Base-by-base conservation (phyloP, 768 basidiomycete genomes). In the Rhodotorula babjevae region DNA sequence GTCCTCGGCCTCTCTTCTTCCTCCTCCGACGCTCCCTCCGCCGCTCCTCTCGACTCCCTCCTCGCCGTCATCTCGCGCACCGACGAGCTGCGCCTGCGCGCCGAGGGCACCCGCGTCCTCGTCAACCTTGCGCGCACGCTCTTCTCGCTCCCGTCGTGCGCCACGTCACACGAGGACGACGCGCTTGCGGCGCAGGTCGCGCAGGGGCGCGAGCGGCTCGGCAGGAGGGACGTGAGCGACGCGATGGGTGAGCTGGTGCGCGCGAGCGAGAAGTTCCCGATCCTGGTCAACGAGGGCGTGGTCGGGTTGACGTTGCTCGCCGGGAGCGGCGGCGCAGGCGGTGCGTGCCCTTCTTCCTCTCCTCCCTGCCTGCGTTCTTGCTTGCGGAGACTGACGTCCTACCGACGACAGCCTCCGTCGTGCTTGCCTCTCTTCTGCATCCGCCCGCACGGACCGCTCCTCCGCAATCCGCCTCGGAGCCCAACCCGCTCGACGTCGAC, bases 251-350 rank as follows among this genome's bases (percentile, higher is more conserved):
- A 85, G 67, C 86, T 96, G 68, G 84, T 94, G 27, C 86, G 86
- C 36, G 85, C 89, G 72, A 91, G 91, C 78, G 86, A 85, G 73
- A 89, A 88, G 79, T 92, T 92, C 79, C 89, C 91, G 2, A 84
- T 92, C 53, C 84, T 98, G 46, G 86, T 96, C 65, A 95, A 93
- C 76, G 95, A 98, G 80, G 91, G 89, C 4, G 84, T 94, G 31
- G 86, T 96, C 56, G 90, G 91, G 9, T 81, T 95, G 71, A 90
- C 88, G 55, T 80, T 97, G 62, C 81, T 97, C 69, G 87, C 71
- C 0, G 67, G 87, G 65, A 87, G 87, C 19, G 85, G 87, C 53
- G 83, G 83, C 40, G 81, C 83, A 60, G 90, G 89, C 71, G 87
- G 92, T 63, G 56, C 55, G 58, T 57, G 36, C 67, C 58, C 76